Evolutionary conservation across 441 rosid species (phyloP).

Genomic region (Gossypium gossypioides): DNA sequence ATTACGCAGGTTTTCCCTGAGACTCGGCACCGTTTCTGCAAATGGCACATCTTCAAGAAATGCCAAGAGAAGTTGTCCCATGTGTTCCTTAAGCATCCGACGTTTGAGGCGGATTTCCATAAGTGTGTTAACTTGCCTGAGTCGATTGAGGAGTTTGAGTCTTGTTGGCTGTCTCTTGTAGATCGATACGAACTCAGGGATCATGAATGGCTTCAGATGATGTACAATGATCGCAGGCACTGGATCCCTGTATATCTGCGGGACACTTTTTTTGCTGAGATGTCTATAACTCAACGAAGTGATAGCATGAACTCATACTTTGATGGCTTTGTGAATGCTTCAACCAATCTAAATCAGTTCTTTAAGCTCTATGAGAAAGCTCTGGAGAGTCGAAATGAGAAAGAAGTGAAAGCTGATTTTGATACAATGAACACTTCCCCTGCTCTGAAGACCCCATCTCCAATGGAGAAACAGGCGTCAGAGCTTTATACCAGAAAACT

Average conservation of each 20-base stretch:
- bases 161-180: conserved; percentile 66
- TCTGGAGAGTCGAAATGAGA: conserved; percentile 65
- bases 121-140: conserved; percentile 75
- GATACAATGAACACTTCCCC: conserved; percentile 72
- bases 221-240: conserved; percentile 59
- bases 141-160: conserved; percentile 68
- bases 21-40: conserved; percentile 79
- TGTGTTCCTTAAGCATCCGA: conserved; percentile 58
- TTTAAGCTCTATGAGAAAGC: conserved; percentile 83
- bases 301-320: conserved; percentile 81
- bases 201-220: conserved; percentile 77
- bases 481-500: conserved; percentile 67
- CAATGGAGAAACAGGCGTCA: conserved; percentile 94
- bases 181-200: conserved; percentile 66
- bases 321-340: conserved; percentile 77
- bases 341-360: conserved; percentile 61
- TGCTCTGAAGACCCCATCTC: conserved; percentile 78
- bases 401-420: conserved; percentile 83
- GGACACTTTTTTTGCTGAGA: conserved; percentile 76
- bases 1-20: conserved; percentile 71
- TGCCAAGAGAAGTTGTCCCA: conserved; percentile 80
- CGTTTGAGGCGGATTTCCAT: conserved; percentile 70
- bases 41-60: conserved; percentile 81
- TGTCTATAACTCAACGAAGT: conserved; percentile 67
- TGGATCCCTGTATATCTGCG: conserved; percentile 83